These are phyloP conservation scores for Picochlorum costavermella DNA, from an alignment of 139 green algal species.

Conservation along the genomic window DNA sequence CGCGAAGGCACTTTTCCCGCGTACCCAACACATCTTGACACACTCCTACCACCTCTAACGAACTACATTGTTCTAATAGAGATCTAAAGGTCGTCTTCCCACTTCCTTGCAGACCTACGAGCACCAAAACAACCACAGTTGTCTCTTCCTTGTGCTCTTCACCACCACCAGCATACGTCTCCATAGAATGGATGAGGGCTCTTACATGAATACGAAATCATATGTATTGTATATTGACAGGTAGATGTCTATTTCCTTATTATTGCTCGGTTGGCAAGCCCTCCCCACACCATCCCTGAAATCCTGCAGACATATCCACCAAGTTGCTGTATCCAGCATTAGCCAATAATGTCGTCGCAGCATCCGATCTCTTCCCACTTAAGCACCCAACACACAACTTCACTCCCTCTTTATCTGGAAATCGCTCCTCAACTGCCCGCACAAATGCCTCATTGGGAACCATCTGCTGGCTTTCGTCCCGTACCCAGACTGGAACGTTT, in stretches of 20 bases:
- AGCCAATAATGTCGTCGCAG: conserved; percentile 3
- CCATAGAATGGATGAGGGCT: background rate
- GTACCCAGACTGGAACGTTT: conserved; percentile 29
- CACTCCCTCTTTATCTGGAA: background rate
- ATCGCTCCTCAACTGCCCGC: background rate
- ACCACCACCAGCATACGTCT: background rate
- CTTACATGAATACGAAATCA: background rate
- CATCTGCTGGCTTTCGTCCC: background rate
- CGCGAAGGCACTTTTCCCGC: conserved; percentile 48
- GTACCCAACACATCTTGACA: conserved; percentile 60
- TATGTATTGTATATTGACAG: background rate
- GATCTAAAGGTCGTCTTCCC: conserved; percentile 64
- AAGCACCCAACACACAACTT: conserved; percentile 15
- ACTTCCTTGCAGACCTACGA: conserved; percentile 28
- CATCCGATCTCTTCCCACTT: conserved; percentile 7
- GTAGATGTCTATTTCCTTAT: background rate
- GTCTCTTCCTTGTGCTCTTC: conserved; percentile 1
- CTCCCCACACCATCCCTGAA: background rate
- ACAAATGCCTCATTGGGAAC: conserved; percentile 17
- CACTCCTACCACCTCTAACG: conserved; percentile 29
- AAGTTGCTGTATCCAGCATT: conserved; percentile 19
- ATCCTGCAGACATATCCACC: conserved; percentile 17
- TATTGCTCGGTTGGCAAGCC: background rate
- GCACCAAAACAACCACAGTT: conserved; percentile 25
- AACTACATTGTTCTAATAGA: conserved; percentile 14